These are phyloP conservation scores for Actinidia chinensis DNA, from an alignment of 179 eudicot genomes.

Conservation along the genomic window DNA sequence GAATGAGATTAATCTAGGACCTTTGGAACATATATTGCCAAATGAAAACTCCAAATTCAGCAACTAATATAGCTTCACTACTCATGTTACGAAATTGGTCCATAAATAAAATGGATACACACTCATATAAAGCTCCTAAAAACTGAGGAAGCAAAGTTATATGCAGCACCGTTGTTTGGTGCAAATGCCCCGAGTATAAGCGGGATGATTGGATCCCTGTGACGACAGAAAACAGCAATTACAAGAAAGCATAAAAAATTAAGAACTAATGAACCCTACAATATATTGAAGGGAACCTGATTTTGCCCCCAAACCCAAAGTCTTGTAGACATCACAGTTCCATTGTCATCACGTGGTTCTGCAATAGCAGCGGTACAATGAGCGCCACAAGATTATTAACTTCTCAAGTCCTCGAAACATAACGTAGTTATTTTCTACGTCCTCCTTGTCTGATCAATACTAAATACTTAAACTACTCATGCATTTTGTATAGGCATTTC, in stretches of 20 bases:
- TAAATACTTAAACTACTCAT: not conserved
- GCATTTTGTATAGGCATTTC: not conserved
- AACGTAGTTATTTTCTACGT: not conserved
- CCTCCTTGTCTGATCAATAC: not conserved
- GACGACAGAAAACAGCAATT: constrained; percentile 24
- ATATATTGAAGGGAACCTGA: constrained; percentile 53
- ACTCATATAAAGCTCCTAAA: too few relatives aligned
- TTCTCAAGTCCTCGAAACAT: not conserved
- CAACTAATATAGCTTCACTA: too few relatives aligned
- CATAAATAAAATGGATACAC: too few relatives aligned
- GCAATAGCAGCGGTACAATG: constrained; percentile 99
- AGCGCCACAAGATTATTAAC: constrained; percentile 75
- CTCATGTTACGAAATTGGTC: too few relatives aligned
- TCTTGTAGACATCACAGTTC: constrained; percentile 61
- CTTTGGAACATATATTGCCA: not conserved
- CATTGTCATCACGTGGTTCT: constrained; percentile 85
- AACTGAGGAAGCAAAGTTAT: not conserved
- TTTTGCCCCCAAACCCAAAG: constrained; percentile 99
- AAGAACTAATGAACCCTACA: constrained; percentile 10
- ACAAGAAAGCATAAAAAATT: constrained; percentile 13
- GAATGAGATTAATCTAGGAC: not conserved
- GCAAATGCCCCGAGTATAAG: constrained; percentile 89
- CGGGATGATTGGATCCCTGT: constrained; percentile 94
- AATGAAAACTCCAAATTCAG: too few relatives aligned
- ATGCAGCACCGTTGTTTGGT: constrained; percentile 67